Evolutionary conservation across 106 monocot species (phyloP).

Genomic region (Acorus gramineus): DNA sequence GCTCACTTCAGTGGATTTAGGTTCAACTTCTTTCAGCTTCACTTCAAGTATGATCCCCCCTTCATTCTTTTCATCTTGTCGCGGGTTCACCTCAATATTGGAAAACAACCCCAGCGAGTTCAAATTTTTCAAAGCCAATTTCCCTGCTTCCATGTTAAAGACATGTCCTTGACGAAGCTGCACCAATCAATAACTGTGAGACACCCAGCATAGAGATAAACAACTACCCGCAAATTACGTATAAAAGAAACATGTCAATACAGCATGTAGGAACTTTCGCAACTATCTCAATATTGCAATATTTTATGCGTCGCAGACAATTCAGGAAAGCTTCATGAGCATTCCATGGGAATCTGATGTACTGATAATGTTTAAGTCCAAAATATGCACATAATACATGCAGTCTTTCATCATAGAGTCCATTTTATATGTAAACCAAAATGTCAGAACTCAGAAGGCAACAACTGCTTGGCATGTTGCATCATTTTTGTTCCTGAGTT

Average conservation of each 20-base stretch:
- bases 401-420: too few species aligned
- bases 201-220: too few species aligned
- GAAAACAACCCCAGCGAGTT: slow-evolving; percentile 88
- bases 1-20: slow-evolving; percentile 90
- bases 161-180: slow-evolving; percentile 86
- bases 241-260: too few species aligned
- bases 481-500: too few species aligned
- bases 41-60: slow-evolving; percentile 94
- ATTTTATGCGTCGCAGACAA: too few species aligned
- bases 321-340: too few species aligned
- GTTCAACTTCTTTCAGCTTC: slow-evolving; percentile 86
- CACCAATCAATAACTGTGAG: not conserved
- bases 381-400: too few species aligned
- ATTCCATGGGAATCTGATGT: too few species aligned
- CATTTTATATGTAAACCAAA: not conserved
- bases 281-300: too few species aligned
- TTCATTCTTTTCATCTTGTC: slow-evolving; percentile 91
- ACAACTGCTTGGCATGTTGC: not conserved
- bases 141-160: slow-evolving; percentile 94
- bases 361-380: too few species aligned
- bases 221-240: too few species aligned
- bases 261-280: too few species aligned
- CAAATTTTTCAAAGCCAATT: slow-evolving; percentile 85
- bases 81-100: slow-evolving; percentile 91
- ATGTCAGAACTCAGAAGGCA: slow-evolving; percentile 1